Conservation (phyloP, 2,329 filamentous ascomycete species). For the Mycosphaerelloides madeirae region DNA sequence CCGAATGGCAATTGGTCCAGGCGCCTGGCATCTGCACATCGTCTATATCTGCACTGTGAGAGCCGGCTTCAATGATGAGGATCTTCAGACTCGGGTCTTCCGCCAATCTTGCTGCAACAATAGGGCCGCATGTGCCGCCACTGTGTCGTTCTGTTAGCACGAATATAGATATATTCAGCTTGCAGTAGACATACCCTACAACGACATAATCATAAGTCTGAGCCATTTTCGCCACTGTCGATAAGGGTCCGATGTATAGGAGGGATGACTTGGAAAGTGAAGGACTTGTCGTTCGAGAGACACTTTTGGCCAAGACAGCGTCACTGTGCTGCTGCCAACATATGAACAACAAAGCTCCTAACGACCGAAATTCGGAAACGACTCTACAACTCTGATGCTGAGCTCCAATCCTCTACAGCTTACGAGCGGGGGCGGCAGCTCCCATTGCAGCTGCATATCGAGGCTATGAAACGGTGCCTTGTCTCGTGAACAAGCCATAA, state of each 20-base stretch:
- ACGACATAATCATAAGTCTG: conserved; percentile 26
- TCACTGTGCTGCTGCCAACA: not conserved
- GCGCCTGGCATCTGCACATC: conserved; percentile 45
- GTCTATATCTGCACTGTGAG: conserved; percentile 36
- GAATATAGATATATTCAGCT: not conserved
- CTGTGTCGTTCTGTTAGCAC: conserved; percentile 9
- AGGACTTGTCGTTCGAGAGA: no score
- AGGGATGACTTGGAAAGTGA: not conserved
- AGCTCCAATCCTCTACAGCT: no score
- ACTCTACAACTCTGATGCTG: no score
- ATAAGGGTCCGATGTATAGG: no score
- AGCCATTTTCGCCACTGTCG: conserved; percentile 11
- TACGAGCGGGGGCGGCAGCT: no score
- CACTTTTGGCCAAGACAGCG: no score
- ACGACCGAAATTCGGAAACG: no score
- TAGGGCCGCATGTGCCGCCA: conserved; percentile 25
- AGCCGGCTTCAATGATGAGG: conserved; percentile 25
- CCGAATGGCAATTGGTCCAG: conserved; percentile 41
- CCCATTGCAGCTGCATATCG: no score
- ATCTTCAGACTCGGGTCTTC: conserved; percentile 24
- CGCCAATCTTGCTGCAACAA: conserved; percentile 24
- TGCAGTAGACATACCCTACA: conserved; percentile 14
- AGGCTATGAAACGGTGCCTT: no score
- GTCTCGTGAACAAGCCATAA: no score
- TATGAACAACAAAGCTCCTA: no score